Conservation (phyloP, 1,284 basidiomycete species). For the Pseudozyma pruni region DNA sequence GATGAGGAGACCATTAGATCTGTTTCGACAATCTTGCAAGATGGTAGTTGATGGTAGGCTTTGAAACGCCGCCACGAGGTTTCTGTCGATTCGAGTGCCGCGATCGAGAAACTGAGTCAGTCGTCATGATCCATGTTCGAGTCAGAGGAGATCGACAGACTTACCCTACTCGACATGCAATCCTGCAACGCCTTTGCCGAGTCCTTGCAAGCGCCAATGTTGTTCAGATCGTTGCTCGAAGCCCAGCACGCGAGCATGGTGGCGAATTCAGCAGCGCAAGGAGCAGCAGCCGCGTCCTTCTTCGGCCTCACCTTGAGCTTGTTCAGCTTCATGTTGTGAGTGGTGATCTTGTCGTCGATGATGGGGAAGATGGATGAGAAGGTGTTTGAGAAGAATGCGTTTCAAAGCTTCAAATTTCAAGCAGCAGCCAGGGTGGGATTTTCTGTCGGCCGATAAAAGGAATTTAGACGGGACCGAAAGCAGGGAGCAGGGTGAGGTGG, state of each 20-base stretch:
- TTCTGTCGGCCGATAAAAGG: constrained; percentile 24
- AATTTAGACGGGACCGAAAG: constrained; percentile 18
- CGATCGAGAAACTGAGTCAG: neutral
- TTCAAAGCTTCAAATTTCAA: constrained; percentile 16
- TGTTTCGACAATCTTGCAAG: constrained; percentile 63
- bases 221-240: constrained; percentile 78
- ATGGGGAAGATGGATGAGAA: neutral
- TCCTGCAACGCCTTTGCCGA: constrained; percentile 78
- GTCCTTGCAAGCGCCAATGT: constrained; percentile 75
- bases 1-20: constrained; percentile 31
- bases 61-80: constrained; percentile 39
- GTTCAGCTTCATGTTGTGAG: constrained; percentile 58
- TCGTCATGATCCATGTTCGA: neutral
- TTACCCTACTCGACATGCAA: constrained; percentile 87
- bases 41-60: constrained; percentile 67
- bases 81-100: constrained; percentile 14
- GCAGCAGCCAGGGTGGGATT: neutral
- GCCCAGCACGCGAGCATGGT: constrained; percentile 92
- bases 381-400: constrained; percentile 23
- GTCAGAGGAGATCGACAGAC: constrained; percentile 65
- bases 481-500: constrained; percentile 39
- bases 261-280: constrained; percentile 81
- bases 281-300: constrained; percentile 76
- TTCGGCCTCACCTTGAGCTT: constrained; percentile 71
- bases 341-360: neutral